Percentiles rank a stretch among this genome's conserved stretches.
Evolutionary conservation across 768 basidiomycete species (phyloP).

Genomic region (Pleurotus sapidus): DNA sequence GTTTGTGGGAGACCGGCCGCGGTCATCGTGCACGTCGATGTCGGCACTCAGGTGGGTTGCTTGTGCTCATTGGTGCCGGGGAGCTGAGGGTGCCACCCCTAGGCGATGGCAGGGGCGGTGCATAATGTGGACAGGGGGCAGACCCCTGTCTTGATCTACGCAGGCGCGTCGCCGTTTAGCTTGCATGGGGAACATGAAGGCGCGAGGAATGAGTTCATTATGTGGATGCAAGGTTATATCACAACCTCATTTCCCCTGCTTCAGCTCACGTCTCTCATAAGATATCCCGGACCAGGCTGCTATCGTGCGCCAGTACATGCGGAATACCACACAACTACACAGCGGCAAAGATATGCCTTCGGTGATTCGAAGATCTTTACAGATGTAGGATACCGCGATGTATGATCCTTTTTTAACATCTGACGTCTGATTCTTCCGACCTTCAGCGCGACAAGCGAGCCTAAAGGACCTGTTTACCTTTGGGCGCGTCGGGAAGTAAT

Average conservation of each 20-base stretch:
- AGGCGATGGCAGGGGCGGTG: conserved; percentile 69
- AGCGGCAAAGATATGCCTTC: conserved; percentile 51
- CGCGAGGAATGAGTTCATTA: conserved; percentile 69
- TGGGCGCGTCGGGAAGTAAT: conserved; percentile 72
- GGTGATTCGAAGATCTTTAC: conserved; percentile 54
- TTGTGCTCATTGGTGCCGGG: background rate
- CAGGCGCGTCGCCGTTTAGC: conserved; percentile 66
- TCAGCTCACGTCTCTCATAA: conserved; percentile 19
- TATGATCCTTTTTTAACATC: background rate
- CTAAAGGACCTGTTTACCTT: conserved; percentile 71
- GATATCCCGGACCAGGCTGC: conserved; percentile 70
- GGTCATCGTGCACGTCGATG: conserved; percentile 74
- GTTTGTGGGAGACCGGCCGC: conserved; percentile 65
- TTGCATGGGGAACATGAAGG: conserved; percentile 55
- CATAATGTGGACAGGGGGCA: conserved; percentile 67
- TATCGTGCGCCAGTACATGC: conserved; percentile 77
- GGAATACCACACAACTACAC: conserved; percentile 56
- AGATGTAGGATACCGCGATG: conserved; percentile 43
- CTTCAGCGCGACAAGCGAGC: conserved; percentile 61
- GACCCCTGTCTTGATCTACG: conserved; percentile 67
- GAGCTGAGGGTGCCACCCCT: background rate
- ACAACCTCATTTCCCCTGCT: background rate
- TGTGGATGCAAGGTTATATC: conserved; percentile 62
- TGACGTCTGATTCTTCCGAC: background rate
- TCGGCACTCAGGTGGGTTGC: conserved; percentile 56